These are phyloP conservation scores for Collybia sp. DNA, from an alignment of 768 basidiomycete genomes.

Conservation along the genomic window DNA sequence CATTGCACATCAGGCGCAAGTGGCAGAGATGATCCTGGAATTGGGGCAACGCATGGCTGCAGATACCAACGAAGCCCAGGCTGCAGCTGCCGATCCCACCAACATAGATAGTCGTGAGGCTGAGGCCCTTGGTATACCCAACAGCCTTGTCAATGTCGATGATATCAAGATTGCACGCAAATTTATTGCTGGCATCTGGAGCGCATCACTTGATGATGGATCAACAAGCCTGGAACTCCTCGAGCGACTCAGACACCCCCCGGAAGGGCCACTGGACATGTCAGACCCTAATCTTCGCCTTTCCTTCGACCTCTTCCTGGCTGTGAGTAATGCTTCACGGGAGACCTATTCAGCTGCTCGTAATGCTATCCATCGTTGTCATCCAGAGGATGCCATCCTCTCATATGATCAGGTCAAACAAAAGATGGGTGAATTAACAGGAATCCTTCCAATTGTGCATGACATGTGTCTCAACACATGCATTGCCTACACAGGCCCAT, in stretches of 20 bases:
- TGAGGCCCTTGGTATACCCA: no score
- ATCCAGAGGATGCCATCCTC: not conserved
- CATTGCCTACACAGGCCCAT: not conserved
- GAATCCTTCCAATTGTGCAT: not conserved
- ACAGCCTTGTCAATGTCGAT: not conserved
- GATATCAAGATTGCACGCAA: not conserved
- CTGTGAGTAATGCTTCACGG: not conserved
- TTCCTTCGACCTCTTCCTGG: slow-evolving; percentile 3
- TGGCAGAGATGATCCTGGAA: no score
- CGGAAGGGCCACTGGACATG: not conserved
- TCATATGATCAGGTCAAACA: not conserved
- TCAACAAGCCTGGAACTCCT: not conserved
- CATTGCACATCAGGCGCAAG: no score
- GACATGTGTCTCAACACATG: not conserved
- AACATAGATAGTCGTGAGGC: no score
- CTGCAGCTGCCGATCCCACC: no score
- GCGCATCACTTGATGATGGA: not conserved
- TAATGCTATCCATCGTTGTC: not conserved
- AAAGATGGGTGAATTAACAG: not conserved
- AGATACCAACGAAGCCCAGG: no score
- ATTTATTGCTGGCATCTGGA: not conserved
- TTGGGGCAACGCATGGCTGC: no score
- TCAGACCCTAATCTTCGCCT: slow-evolving; percentile 1
- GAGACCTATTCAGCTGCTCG: not conserved
- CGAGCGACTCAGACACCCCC: not conserved